phyloP scores from a whole-genome alignment of 1,284 basidiomycete species.

The Vanrija humicola region DNA sequence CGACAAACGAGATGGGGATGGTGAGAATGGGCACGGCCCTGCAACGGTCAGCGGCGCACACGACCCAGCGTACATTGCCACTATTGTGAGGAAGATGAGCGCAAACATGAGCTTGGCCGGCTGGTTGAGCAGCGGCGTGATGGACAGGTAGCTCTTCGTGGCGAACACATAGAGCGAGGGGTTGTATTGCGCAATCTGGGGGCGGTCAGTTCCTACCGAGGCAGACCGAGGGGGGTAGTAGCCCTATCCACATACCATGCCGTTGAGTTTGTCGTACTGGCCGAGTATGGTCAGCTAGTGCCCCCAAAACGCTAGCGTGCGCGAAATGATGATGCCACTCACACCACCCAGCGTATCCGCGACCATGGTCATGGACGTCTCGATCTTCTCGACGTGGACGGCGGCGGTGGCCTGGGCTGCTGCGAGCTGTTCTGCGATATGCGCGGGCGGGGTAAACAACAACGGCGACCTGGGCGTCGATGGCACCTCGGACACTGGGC shows the following conservation, averaged over 20 bases:
- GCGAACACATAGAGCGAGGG: constrained; percentile 30
- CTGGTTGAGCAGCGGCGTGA: constrained; percentile 14
- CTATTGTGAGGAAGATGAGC: constrained; percentile 20
- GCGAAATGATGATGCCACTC: constrained; percentile 8
- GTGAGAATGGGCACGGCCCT: constrained; percentile 33
- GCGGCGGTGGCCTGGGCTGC: too few species aligned
- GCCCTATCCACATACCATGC: constrained; percentile 7
- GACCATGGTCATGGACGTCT: background rate
- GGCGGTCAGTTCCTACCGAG: background rate
- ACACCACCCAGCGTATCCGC: constrained; percentile 32
- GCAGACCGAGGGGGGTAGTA: too few species aligned
- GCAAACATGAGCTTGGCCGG: constrained; percentile 30
- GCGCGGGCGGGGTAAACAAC: too few species aligned
- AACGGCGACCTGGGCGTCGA: too few species aligned
- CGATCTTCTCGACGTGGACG: too few species aligned
- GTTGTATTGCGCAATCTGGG: constrained; percentile 26
- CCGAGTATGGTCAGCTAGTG: background rate
- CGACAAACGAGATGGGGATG: constrained; percentile 25
- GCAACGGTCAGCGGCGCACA: background rate
- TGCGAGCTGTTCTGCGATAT: too few species aligned
- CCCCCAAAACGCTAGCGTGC: background rate
- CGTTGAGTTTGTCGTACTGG: constrained; percentile 28
- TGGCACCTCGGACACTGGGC: too few species aligned
- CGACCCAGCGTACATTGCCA: constrained; percentile 26
- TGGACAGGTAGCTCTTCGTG: constrained; percentile 20